Evolutionary conservation across 1,284 basidiomycete species (phyloP), one percentile per base, ranked within the genome.

Genomic region (Boletus calvinii): DNA sequence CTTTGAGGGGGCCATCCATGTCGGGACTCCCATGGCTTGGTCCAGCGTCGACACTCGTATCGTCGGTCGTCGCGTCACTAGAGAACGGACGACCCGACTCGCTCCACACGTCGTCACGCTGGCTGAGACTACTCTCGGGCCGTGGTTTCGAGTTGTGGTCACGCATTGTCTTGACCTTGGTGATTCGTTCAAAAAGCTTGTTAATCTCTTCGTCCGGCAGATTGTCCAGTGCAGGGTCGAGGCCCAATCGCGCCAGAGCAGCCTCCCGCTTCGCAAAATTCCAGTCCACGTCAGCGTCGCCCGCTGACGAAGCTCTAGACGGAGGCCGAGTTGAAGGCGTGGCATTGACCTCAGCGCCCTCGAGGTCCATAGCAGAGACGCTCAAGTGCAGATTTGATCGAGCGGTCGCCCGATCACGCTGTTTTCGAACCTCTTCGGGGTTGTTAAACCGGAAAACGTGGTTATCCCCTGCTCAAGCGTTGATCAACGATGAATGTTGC

Each of bases 401-500:
- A 48, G 79, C 77, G 4, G 83, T 84, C 3, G 84, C 83, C 39
- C 90, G 85, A 68, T 94, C 85, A 46, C 94, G 83, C 61, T 87
- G 87, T 61, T 92, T 94, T 56, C 94, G 85, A 47, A 96, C 95
- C 64, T 95, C 91, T 66, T 94, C 93, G 0, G 94, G 94, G 64
- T 95, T 91, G 66, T 97, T 98, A 75, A 98, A 98, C 15, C 96
- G 85, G 72, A 99, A 99, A 51, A 98, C 94, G 72, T 99, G 97
- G 58, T 95, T 89, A 62, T 98, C 95, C 49, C 96, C 95, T 91
- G 57, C 35, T 35, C 30, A 36, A 47, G 22, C 29, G 6, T 46
- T 13, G 42, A 44, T 45, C 38, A 47, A 36, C 20, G 18, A 41
- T 24, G 13, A 51, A 38, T 26, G 53, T 51, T 53, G 43, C 52